Conservation (phyloP, 176 grass and related monocot species). For the Aegilops longissima region DNA sequence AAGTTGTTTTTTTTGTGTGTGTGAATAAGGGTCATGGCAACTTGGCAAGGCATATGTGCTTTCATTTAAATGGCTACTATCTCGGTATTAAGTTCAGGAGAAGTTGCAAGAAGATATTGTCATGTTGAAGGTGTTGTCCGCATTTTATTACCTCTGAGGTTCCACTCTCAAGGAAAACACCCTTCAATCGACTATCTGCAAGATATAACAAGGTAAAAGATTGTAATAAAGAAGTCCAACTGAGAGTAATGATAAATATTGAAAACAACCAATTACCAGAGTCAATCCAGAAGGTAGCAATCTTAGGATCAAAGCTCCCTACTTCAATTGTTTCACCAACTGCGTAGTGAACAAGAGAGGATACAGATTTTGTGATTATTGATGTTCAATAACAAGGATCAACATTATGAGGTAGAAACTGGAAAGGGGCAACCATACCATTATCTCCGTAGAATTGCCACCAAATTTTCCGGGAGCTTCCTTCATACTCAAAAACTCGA, state of each 20-base stretch:
- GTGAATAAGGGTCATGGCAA: neutral
- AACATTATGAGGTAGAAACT: conserved; percentile 19
- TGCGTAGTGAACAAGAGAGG: conserved; percentile 40
- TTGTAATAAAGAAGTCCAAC: conserved; percentile 13
- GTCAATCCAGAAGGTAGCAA: conserved; percentile 87
- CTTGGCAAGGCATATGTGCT: neutral
- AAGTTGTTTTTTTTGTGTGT: neutral
- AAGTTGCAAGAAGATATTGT: neutral
- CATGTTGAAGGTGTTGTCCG: neutral
- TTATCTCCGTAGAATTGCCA: conserved; percentile 99
- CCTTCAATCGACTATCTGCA: conserved; percentile 87
- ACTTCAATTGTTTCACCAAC: conserved; percentile 91
- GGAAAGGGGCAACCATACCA: conserved; percentile 39
- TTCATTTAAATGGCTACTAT: neutral
- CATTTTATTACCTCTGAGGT: conserved; percentile 65
- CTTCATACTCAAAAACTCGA: conserved; percentile 94
- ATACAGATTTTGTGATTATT: neutral
- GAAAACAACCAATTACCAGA: conserved; percentile 52
- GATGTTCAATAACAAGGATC: neutral
- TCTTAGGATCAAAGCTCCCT: conserved; percentile 86
- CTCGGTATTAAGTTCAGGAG: neutral
- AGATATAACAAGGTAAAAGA: neutral
- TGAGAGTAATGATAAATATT: conserved; percentile 19
- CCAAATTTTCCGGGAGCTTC: conserved; percentile 88
- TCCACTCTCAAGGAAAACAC: conserved; percentile 98